Percentiles rank a stretch among this genome's conserved stretches.
phyloP scores from a whole-genome alignment of 2,329 filamentous ascomycete genomes.

The Pestalotiopsis fici region DNA sequence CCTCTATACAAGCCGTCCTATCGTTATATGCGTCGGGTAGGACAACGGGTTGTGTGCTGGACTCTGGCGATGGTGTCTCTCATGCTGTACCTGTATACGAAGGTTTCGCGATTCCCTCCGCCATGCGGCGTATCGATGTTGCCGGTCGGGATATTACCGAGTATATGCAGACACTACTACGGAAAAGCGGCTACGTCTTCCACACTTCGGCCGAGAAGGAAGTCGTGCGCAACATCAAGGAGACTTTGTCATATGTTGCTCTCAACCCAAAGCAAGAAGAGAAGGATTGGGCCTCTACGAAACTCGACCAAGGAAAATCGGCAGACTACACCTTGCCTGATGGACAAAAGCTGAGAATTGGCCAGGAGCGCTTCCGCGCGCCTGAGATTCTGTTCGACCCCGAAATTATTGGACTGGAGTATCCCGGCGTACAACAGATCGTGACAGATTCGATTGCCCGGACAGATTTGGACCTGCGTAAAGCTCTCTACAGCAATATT shows the following conservation, averaged over 20 bases:
- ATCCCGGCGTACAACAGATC: slow-evolving; percentile 95
- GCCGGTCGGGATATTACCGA: slow-evolving; percentile 96
- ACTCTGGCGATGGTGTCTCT: slow-evolving; percentile 93
- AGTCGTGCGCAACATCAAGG: slow-evolving; percentile 96
- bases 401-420: slow-evolving; percentile 94
- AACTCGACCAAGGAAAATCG: slow-evolving; percentile 75
- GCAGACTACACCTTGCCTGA: slow-evolving; percentile 91
- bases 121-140: slow-evolving; percentile 93
- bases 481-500: slow-evolving; percentile 93
- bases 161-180: slow-evolving; percentile 84
- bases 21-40: slow-evolving; percentile 94
- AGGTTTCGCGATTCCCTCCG: slow-evolving; percentile 94
- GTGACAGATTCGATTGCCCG: slow-evolving; percentile 94
- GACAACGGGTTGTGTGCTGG: slow-evolving; percentile 93
- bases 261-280: slow-evolving; percentile 90
- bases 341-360: slow-evolving; percentile 88
- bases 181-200: slow-evolving; percentile 92
- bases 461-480: slow-evolving; percentile 93
- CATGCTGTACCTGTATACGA: slow-evolving; percentile 98
- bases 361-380: slow-evolving; percentile 90
- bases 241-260: slow-evolving; percentile 89
- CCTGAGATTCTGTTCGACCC: slow-evolving; percentile 98
- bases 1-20: slow-evolving; percentile 94
- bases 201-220: slow-evolving; percentile 99
- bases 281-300: slow-evolving; percentile 87